These are phyloP conservation scores for Phyllachora maydis DNA, from an alignment of 2,329 filamentous ascomycete genomes.

Conservation along the genomic window DNA sequence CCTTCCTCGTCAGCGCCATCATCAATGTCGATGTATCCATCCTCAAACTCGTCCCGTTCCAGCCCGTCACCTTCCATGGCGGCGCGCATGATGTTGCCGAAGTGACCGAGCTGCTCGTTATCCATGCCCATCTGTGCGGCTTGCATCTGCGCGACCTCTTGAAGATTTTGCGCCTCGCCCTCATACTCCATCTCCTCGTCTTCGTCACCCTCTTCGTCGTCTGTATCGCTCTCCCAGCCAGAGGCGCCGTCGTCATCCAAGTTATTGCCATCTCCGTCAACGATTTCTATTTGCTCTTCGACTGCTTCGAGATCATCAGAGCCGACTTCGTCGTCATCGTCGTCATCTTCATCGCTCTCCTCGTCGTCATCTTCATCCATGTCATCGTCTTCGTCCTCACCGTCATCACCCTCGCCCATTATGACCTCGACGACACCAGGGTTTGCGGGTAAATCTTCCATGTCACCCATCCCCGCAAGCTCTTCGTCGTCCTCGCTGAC, in stretches of 20 bases:
- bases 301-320: slow-evolving; percentile 31
- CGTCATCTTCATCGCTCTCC: slow-evolving; percentile 12
- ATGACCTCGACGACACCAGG: slow-evolving; percentile 52
- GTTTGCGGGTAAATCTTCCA: slow-evolving; percentile 52
- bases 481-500: slow-evolving; percentile 81
- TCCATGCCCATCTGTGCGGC: slow-evolving; percentile 25
- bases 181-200: slow-evolving; percentile 28
- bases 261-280: slow-evolving; percentile 40
- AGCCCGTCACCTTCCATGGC: slow-evolving; percentile 31
- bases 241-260: slow-evolving; percentile 27
- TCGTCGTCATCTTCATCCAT: slow-evolving; percentile 40
- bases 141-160: too few species aligned
- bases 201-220: slow-evolving; percentile 27
- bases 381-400: slow-evolving; percentile 38
- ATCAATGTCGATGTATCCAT: slow-evolving; percentile 30
- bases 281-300: slow-evolving; percentile 31
- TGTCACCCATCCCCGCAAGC: slow-evolving; percentile 62
- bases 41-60: slow-evolving; percentile 34
- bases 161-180: slow-evolving; percentile 30
- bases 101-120: slow-evolving; percentile 14
- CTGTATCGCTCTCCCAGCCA: slow-evolving; percentile 10
- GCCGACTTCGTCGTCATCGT: slow-evolving; percentile 21
- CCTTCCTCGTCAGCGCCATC: slow-evolving; percentile 40
- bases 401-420: slow-evolving; percentile 48
- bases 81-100: slow-evolving; percentile 31